Evolutionary conservation across 2,329 filamentous ascomycete genomes (phyloP).

Genomic region (Tolypocladium sp.): DNA sequence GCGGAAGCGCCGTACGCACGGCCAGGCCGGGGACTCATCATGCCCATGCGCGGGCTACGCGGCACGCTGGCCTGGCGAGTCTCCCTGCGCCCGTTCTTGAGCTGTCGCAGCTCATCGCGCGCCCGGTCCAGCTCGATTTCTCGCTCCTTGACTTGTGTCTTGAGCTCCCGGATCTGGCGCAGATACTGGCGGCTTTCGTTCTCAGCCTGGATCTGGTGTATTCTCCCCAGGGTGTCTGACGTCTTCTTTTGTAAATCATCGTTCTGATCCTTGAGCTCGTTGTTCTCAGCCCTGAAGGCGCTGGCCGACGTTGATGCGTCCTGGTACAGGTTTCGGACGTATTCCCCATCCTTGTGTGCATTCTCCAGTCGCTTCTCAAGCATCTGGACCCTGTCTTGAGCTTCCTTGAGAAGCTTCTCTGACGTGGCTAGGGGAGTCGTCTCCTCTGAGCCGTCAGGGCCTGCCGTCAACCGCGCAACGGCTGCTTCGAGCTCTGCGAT

Average conservation of each 20-base stretch:
- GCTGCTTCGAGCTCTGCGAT: slow-evolving; percentile 26
- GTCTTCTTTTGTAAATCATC: slow-evolving; percentile 31
- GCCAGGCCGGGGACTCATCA: slow-evolving; percentile 40
- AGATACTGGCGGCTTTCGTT: slow-evolving; percentile 23
- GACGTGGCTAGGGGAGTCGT: slow-evolving; percentile 16
- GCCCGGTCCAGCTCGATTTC: slow-evolving; percentile 39
- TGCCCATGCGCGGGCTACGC: slow-evolving; percentile 43
- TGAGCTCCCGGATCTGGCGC: slow-evolving; percentile 31
- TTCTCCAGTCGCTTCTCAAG: slow-evolving; percentile 31
- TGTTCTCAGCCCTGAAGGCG: slow-evolving; percentile 36
- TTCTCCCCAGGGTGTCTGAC: slow-evolving; percentile 32
- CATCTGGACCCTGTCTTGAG: slow-evolving; percentile 25
- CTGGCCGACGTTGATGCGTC: slow-evolving; percentile 39
- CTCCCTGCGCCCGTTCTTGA: slow-evolving; percentile 43
- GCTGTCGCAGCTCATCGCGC: slow-evolving; percentile 37
- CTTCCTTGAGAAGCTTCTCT: slow-evolving; percentile 25
- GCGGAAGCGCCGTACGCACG: slow-evolving; percentile 25
- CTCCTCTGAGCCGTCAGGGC: slow-evolving; percentile 11
- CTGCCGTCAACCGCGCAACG: slow-evolving; percentile 17
- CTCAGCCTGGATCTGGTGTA: slow-evolving; percentile 37
- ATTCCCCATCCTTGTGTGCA: slow-evolving; percentile 43
- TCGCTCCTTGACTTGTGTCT: slow-evolving; percentile 35
- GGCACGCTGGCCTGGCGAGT: slow-evolving; percentile 48
- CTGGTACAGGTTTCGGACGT: slow-evolving; percentile 50
- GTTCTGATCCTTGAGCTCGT: slow-evolving; percentile 31